Evolutionary conservation across 495 filamentous ascomycete genomes (phyloP), one percentile per base, ranked within the genome.

Genomic region (Penicillium pancosmium): DNA sequence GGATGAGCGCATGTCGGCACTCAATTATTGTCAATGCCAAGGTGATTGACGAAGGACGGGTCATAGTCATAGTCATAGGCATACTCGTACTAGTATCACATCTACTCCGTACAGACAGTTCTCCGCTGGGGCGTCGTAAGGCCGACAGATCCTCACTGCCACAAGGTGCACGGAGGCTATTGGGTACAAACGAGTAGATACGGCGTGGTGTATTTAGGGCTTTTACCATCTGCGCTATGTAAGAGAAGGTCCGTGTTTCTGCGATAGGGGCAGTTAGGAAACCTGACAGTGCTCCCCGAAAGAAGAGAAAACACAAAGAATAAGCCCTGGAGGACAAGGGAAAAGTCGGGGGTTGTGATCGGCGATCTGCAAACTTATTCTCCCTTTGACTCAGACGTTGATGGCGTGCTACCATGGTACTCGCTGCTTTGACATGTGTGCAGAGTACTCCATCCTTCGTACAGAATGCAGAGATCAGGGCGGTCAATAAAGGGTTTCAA

Each of bases 281-380:
- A 12, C 23, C 23, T 31, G 5, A 31, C 27, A 31, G 5, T 31
- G 27, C 27, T 48, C 46, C 21, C 6, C 46, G 19, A 27, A 27
- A 23, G 46, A 23, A 48, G 23, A 46, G 43, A 46, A 46, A 4
- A 2, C 27, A 31, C 27, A 31, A 31, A 31, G 27, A 31, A 31
- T 31, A 31, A 23, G 23, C 23, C 23, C n/a, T 9, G 10, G 36
- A 54, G 12, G 25, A 16, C 3, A 18, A 43, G 38, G 40, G 19
- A 15, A 36, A 9, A 38, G 16, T n/a, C 33, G 57, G 51, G 57
- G 50, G 50, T 51, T 59, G 57, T 51, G 16, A 54, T 31, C 27
- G 8, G 27, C 27, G 27, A 31, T 31, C 36, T 38, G 12, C 12
- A 38, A 50, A 50, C 46, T 10, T 50, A 41, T 41, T 55, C 48